Conservation (phyloP, 1,284 basidiomycete genomes). For the Neotropicomus parvogracilis region DNA sequence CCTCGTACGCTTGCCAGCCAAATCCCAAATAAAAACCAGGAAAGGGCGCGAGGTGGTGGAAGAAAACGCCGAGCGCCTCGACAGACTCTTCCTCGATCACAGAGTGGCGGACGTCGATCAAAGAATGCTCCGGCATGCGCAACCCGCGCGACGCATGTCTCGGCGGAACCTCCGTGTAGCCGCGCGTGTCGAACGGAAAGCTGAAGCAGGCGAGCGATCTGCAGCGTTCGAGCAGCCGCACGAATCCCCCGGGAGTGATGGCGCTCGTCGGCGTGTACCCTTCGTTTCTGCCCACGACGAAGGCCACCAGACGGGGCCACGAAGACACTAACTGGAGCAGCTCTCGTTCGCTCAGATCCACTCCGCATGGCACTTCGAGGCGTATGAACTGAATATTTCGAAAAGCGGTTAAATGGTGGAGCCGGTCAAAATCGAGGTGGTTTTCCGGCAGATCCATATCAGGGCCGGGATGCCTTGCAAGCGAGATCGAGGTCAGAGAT, state of each 20-base stretch:
- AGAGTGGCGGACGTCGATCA: constrained; percentile 5
- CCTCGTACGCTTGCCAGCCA: no score
- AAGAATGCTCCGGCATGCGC: not conserved
- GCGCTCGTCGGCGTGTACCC: not conserved
- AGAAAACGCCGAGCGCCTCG: constrained; percentile 15
- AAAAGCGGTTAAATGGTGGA: no score
- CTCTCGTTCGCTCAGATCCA: no score
- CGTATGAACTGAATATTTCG: no score
- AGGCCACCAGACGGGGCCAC: not conserved
- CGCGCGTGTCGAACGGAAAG: not conserved
- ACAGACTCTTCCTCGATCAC: constrained; percentile 15
- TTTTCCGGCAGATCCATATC: no score
- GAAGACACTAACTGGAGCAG: not conserved
- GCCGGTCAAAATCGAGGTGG: no score
- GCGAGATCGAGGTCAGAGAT: no score
- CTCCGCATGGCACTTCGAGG: no score
- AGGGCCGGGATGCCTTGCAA: no score
- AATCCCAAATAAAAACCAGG: no score
- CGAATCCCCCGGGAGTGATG: not conserved
- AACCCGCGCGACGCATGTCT: constrained; percentile 12
- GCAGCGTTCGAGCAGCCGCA: not conserved
- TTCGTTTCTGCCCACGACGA: not conserved
- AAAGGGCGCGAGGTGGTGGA: no score
- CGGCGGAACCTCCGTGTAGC: not conserved
- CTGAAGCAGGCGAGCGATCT: not conserved